A percentile compares a stretch with the other conserved stretches of the same genome.
Conservation (phyloP, 768 basidiomycete genomes). For the Crepidotus variabilis region DNA sequence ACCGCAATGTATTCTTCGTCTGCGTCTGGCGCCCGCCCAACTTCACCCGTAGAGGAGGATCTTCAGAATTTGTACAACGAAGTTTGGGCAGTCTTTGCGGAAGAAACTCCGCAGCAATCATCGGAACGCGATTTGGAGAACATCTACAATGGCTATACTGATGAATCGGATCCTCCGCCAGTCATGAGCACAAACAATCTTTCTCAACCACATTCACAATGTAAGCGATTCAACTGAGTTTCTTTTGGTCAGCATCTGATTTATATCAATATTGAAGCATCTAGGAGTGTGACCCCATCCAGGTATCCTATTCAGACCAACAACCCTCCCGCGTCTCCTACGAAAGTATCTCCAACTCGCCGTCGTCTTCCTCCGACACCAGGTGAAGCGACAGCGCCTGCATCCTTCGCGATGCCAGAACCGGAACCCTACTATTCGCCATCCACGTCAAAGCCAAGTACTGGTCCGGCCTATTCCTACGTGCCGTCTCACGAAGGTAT, state of each 20-base stretch:
- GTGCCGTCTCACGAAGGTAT: conserved; percentile 13
- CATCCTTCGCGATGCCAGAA: conserved; percentile 36
- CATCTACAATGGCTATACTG: conserved; percentile 33
- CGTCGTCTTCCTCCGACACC: conserved; percentile 46
- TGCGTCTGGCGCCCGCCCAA: conserved; percentile 17
- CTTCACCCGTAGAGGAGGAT: conserved; percentile 61
- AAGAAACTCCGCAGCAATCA: conserved; percentile 28
- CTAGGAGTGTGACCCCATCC: conserved; percentile 16
- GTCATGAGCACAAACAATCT: background rate
- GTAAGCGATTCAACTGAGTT: conserved; percentile 2
- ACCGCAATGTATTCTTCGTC: conserved; percentile 17
- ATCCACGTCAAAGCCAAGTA: conserved; percentile 4
- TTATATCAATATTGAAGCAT: conserved; percentile 3
- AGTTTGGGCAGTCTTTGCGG: conserved; percentile 65
- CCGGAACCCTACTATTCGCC: conserved; percentile 35
- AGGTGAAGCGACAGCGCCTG: conserved; percentile 21
- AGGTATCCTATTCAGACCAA: conserved; percentile 13
- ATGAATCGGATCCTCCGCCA: conserved; percentile 17
- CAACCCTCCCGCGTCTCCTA: conserved; percentile 18
- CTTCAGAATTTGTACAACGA: conserved; percentile 73
- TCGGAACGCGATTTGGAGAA: conserved; percentile 33
- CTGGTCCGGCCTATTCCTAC: conserved; percentile 22
- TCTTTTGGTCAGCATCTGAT: background rate
- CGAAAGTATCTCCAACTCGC: conserved; percentile 23
- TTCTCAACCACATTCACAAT: conserved; percentile 8